Evolutionary conservation across 2,329 filamentous ascomycete genomes (phyloP).

Genomic region (Curvularia sp.): DNA sequence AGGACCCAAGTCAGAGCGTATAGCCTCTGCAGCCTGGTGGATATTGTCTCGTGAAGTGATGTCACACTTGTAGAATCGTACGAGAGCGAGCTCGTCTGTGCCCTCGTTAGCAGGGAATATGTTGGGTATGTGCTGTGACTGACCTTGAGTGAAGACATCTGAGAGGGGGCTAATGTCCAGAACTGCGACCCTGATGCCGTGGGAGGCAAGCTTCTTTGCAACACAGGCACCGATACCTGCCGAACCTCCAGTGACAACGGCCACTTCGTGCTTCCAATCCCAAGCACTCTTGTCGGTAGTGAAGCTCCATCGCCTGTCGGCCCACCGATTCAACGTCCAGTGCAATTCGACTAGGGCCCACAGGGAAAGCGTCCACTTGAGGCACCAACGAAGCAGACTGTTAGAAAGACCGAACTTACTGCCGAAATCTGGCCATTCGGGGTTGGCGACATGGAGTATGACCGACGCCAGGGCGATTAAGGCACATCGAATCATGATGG

Average conservation of each 20-base stretch:
- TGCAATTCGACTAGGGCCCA: slow-evolving; percentile 39
- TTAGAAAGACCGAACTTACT: slow-evolving; percentile 30
- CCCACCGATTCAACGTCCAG: slow-evolving; percentile 39
- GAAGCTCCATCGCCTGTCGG: slow-evolving; percentile 52
- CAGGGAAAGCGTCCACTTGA: slow-evolving; percentile 40
- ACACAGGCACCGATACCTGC: slow-evolving; percentile 47
- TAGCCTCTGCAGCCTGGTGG: slow-evolving; percentile 37
- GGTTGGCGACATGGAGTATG: slow-evolving; percentile 26
- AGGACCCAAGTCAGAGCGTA: slow-evolving; percentile 44
- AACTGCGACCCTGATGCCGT: slow-evolving; percentile 47
- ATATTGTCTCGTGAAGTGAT: slow-evolving; percentile 43
- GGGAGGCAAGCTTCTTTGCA: slow-evolving; percentile 41
- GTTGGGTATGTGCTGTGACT: slow-evolving; percentile 7
- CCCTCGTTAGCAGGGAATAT: slow-evolving; percentile 19
- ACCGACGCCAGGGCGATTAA: slow-evolving; percentile 28
- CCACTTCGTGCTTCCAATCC: slow-evolving; percentile 45
- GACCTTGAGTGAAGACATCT: slow-evolving; percentile 38
- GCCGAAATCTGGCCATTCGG: slow-evolving; percentile 32
- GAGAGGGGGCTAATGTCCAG: slow-evolving; percentile 46
- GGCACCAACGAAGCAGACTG: slow-evolving; percentile 31
- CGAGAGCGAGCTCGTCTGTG: slow-evolving; percentile 30
- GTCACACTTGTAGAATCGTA: slow-evolving; percentile 45
- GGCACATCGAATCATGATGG: slow-evolving; percentile 33
- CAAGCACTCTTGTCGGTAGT: slow-evolving; percentile 38
- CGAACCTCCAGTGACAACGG: slow-evolving; percentile 49